A percentile compares a stretch with the other conserved stretches of the same genome.
Conservation (phyloP, 495 filamentous ascomycete species). For the Trichodelitschia bisporula region DNA sequence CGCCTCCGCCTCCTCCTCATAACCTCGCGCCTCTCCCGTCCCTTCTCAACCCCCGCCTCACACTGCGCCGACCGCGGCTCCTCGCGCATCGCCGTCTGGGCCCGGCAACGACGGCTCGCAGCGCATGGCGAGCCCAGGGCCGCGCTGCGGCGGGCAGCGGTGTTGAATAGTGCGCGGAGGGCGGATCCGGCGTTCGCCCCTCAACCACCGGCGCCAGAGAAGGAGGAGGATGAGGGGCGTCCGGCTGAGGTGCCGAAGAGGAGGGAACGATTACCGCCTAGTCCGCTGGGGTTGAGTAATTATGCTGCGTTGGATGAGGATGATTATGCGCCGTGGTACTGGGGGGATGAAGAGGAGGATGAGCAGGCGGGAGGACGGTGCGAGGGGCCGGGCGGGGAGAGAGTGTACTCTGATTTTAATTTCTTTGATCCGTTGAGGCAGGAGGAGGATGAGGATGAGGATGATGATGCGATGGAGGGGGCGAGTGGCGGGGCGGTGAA, state of each 20-base stretch:
- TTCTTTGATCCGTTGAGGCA: too few relatives aligned
- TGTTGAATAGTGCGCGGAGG: constrained; percentile 24
- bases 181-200: not conserved
- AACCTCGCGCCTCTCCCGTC: constrained; percentile 41
- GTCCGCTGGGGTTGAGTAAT: constrained; percentile 20
- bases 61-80: constrained; percentile 36
- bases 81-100: constrained; percentile 31
- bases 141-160: constrained; percentile 27
- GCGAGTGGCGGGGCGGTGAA: too few relatives aligned
- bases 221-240: constrained; percentile 9
- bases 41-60: constrained; percentile 40
- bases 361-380: too few relatives aligned
- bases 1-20: constrained; percentile 34
- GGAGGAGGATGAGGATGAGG: too few relatives aligned
- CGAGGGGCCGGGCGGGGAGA: too few relatives aligned
- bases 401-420: too few relatives aligned
- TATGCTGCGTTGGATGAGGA: constrained; percentile 23
- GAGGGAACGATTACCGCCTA: constrained; percentile 13
- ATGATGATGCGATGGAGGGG: too few relatives aligned
- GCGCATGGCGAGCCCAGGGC: too few relatives aligned
- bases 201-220: constrained; percentile 5
- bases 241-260: too few relatives aligned
- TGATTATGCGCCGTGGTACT: too few relatives aligned
- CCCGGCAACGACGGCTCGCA: constrained; percentile 16
- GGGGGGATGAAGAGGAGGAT: too few relatives aligned